Percentiles rank a stretch among this genome's conserved stretches.
These are phyloP conservation scores for Gnaphalium uliginosum DNA, from an alignment of 129 eudicot genomes.

Conservation along the genomic window DNA sequence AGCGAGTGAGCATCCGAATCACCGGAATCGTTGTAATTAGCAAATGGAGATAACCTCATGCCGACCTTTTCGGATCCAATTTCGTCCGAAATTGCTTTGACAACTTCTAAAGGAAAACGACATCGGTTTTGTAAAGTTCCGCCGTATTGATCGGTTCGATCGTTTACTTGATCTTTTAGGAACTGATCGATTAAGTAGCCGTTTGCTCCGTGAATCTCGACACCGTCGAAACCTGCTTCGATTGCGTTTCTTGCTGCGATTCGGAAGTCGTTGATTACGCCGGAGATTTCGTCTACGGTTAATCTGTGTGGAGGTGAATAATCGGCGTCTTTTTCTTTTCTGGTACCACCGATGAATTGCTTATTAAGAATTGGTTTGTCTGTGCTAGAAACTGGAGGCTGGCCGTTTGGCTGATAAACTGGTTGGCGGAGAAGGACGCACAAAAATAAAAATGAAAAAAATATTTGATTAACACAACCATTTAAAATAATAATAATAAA, in stretches of 20 bases:
- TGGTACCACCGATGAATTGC: conserved; percentile 23
- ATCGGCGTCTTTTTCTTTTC: conserved; percentile 2
- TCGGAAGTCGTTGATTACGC: conserved; percentile 42
- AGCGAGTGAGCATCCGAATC: conserved; percentile 43
- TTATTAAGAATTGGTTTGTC: conserved; percentile 34
- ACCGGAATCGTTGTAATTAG: conserved; percentile 30
- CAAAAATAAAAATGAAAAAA: no score
- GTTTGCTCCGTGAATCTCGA: conserved; percentile 50
- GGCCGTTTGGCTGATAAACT: conserved; percentile 49
- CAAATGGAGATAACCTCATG: conserved; percentile 40
- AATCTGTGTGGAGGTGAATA: conserved; percentile 50
- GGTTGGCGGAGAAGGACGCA: no score
- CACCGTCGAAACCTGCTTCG: conserved; percentile 57
- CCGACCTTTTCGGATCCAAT: conserved; percentile 35
- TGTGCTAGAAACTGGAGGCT: conserved; percentile 52
- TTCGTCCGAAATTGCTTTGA: conserved; percentile 41
- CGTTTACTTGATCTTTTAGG: conserved; percentile 48
- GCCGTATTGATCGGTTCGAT: conserved; percentile 44
- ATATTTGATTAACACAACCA: no score
- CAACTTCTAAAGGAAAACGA: conserved; percentile 37
- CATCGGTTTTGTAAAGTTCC: conserved; percentile 42
- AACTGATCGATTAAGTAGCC: conserved; percentile 50
- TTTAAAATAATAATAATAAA: no score
- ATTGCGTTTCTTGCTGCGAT: conserved; percentile 51
- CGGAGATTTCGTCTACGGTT: conserved; percentile 37